phyloP scores from a whole-genome alignment of 805 yeast species.

The Wickerhamomyces chambardii region DNA sequence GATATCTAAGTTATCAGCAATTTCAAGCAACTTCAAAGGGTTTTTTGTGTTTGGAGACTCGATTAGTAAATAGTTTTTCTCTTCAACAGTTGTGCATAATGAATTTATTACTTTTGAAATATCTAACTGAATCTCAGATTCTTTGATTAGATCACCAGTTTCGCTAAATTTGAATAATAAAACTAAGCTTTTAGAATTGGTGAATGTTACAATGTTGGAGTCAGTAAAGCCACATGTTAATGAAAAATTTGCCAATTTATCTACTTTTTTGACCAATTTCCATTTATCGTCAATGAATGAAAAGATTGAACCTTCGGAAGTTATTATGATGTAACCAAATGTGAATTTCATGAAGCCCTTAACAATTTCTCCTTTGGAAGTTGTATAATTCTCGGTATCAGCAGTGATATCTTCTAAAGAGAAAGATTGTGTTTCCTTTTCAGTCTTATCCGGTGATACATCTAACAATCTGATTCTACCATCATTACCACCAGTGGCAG shows the following conservation, averaged over 20 bases:
- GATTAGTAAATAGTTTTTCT: slow-evolving; percentile 29
- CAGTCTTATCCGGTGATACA: slow-evolving; percentile 24
- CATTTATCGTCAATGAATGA: slow-evolving; percentile 16
- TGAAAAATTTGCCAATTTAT: slow-evolving; percentile 28
- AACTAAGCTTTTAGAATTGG: slow-evolving; percentile 32
- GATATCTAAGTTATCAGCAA: slow-evolving; percentile 22
- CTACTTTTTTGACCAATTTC: slow-evolving; percentile 15
- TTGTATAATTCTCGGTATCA: slow-evolving; percentile 13
- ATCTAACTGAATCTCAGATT: slow-evolving; percentile 14
- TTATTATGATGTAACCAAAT: slow-evolving; percentile 38
- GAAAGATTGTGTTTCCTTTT: slow-evolving; percentile 18
- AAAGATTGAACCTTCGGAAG: slow-evolving; percentile 51
- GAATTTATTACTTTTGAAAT: slow-evolving; percentile 43
- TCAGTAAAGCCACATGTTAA: slow-evolving; percentile 31
- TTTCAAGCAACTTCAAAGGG: slow-evolving; percentile 34
- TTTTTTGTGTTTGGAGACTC: slow-evolving; percentile 67
- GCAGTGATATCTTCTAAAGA: slow-evolving; percentile 24
- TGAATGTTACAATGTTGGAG: slow-evolving; percentile 23
- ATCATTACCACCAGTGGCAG: slow-evolving; percentile 91
- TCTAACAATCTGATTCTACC: slow-evolving; percentile 69
- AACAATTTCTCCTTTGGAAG: slow-evolving; percentile 43
- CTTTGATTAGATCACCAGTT: slow-evolving; percentile 20
- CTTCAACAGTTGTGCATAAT: slow-evolving; percentile 21
- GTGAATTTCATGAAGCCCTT: slow-evolving; percentile 49
- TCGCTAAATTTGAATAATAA: slow-evolving; percentile 31